Evolutionary conservation across 1,139 yeast genomes (phyloP), one percentile per base, ranked within the genome.

Genomic region (Hansenula sp.): DNA sequence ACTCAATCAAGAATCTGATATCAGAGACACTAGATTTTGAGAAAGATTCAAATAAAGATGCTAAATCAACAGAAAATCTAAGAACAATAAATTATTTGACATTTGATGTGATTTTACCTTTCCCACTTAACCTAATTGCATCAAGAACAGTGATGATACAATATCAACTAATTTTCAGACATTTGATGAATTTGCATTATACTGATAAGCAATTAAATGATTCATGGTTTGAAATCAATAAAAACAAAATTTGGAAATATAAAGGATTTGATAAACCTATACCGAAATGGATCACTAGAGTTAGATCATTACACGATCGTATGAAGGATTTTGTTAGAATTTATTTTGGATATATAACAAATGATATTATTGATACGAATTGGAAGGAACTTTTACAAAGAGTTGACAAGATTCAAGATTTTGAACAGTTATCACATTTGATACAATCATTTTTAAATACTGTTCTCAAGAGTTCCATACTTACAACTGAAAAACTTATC

Each of bases 131-230:
- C 48, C 68, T 90, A 30, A 69, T 92, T 1, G 64, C 89, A 3
- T 79, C 85, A 21, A 76, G 82, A 44, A 82, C 87, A 33, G 77
- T 83, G 25, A 69, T 88, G 27, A 73, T 81, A 37, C 89, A 94
- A 45, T 89, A 84, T 55, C 96, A 90, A 59, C 67, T 88, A 26
- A 65, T 89, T 42, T 88, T 86, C 53, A 77, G 96, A 48, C 81
- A 86, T 49, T 68, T 86, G 34, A 62, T 82, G 24, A 71, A 81
- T 29, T 59, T 88, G 19, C 80, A 79, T 46, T 80, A 78, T 53
- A 69, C 85, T 11, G 79, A 78, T 51, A 73, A 75, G 44, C 65
- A 74, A 19, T 69, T 86, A 40, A 82, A 77, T 43, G 69, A 69
- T 21, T 76, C 87, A 0, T 88, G 96, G 96, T 66, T 73, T 32